Conservation (phyloP, 2,329 filamentous ascomycete genomes). For the Aureobasidium lini region DNA sequence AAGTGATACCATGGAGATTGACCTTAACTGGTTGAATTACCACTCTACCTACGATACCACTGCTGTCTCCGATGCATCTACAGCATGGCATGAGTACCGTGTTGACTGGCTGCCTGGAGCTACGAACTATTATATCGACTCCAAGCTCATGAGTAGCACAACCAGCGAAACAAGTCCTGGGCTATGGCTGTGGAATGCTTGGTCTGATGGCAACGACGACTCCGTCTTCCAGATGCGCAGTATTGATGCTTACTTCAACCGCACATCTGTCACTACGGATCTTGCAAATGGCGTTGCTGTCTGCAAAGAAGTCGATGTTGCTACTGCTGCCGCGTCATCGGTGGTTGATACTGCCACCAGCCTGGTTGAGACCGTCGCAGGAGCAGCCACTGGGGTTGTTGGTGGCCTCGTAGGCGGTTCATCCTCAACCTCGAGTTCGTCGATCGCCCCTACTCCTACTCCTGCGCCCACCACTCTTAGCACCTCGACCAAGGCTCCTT, state of each 20-base stretch:
- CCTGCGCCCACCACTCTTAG: slow-evolving; percentile 9
- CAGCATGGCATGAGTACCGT: slow-evolving; percentile 72
- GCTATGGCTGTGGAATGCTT: slow-evolving; percentile 62
- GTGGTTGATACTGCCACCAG: not conserved
- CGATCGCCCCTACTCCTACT: not conserved
- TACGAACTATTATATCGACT: slow-evolving; percentile 65
- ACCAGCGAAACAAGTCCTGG: slow-evolving; percentile 50
- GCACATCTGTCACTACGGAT: not conserved
- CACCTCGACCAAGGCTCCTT: not conserved
- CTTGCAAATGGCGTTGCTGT: not conserved
- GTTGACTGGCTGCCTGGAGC: slow-evolving; percentile 61
- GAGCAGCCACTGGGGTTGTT: not conserved
- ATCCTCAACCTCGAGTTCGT: not conserved
- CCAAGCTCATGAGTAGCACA: slow-evolving; percentile 49
- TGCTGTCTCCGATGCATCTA: slow-evolving; percentile 51
- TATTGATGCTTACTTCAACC: slow-evolving; percentile 56
- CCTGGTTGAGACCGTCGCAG: not conserved
- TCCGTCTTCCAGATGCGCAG: slow-evolving; percentile 59
- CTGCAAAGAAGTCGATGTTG: not conserved
- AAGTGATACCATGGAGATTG: slow-evolving; percentile 12
- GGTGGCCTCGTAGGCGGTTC: not conserved
- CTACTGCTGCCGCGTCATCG: not conserved
- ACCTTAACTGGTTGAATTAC: slow-evolving; percentile 49
- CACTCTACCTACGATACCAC: slow-evolving; percentile 55
- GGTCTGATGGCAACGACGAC: slow-evolving; percentile 56